Percentiles rank a stretch among this genome's conserved stretches.
phyloP scores from a whole-genome alignment of 345 rosid genomes.

The Rhizophora mangle region DNA sequence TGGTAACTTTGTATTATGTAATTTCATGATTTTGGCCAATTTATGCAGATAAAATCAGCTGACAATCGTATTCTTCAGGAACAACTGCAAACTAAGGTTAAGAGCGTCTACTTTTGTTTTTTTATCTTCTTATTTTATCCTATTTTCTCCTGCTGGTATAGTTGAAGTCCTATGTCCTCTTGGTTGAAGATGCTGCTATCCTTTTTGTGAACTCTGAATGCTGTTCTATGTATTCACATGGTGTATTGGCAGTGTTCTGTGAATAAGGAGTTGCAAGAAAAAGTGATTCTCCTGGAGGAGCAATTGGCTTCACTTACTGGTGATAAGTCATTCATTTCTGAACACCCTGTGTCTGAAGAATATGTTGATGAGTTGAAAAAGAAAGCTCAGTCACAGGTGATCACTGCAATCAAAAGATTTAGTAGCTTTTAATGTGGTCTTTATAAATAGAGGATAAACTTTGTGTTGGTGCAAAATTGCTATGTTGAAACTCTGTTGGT shows the following conservation, averaged over 20 bases:
- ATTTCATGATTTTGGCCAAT: constrained; percentile 25
- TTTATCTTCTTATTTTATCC: not conserved
- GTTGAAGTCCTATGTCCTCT: not conserved
- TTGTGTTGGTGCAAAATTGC: not conserved
- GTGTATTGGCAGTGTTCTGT: constrained; percentile 59
- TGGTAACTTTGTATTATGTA: constrained; percentile 2
- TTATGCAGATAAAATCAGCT: constrained; percentile 83
- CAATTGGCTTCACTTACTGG: constrained; percentile 49
- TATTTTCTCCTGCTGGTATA: not conserved
- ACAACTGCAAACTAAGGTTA: constrained; percentile 87
- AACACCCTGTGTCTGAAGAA: constrained; percentile 42
- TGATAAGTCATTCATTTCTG: constrained; percentile 43
- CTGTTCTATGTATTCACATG: not conserved
- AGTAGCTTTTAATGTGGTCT: not conserved
- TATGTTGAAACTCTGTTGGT: not conserved
- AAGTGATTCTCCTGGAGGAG: constrained; percentile 65
- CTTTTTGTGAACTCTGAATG: not conserved
- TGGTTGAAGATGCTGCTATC: constrained; percentile 6
- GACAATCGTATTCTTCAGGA: constrained; percentile 98
- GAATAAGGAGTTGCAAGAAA: constrained; percentile 79
- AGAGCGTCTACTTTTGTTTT: constrained; percentile 6
- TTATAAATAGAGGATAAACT: not conserved
- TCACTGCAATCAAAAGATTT: constrained; percentile 13
- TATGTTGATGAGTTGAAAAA: constrained; percentile 60
- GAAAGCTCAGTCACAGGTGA: constrained; percentile 84